A percentile compares a stretch with the other conserved stretches of the same genome.
These are phyloP conservation scores for Cardamine resedifolia DNA, from an alignment of 345 rosid genomes.

Conservation along the genomic window DNA sequence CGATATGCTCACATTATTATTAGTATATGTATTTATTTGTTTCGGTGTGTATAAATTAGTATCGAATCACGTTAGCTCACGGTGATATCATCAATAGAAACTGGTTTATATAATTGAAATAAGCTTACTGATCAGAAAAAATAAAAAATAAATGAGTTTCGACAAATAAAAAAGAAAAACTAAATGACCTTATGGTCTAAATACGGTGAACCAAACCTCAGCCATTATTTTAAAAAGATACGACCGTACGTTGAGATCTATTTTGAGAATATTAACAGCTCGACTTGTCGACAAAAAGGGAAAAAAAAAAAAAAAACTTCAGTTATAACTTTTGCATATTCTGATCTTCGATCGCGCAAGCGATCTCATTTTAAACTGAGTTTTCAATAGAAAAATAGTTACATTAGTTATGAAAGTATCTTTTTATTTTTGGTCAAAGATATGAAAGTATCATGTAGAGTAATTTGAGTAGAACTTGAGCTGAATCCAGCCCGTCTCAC, in stretches of 20 bases:
- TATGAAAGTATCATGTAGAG: background rate
- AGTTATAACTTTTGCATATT: slow-evolving; percentile 8
- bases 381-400: too few relatives aligned
- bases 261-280: slow-evolving; percentile 34
- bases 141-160: too few relatives aligned
- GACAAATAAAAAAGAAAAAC: too few relatives aligned
- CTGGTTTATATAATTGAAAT: background rate
- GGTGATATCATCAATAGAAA: slow-evolving; percentile 22
- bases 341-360: background rate
- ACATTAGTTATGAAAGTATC: too few relatives aligned
- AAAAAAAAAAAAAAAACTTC: slow-evolving; percentile 19
- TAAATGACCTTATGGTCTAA: slow-evolving; percentile 11
- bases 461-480: background rate
- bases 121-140: background rate
- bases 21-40: slow-evolving; percentile 16
- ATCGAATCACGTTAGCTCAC: slow-evolving; percentile 34
- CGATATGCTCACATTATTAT: slow-evolving; percentile 13
- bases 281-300: slow-evolving; percentile 23
- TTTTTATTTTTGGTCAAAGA: too few relatives aligned
- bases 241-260: slow-evolving; percentile 22
- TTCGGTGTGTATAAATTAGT: slow-evolving; percentile 33
- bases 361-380: background rate
- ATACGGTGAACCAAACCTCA: slow-evolving; percentile 34
- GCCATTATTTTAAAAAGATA: slow-evolving; percentile 27
- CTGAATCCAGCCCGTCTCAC: too few relatives aligned